A percentile compares a stretch with the other conserved stretches of the same genome.
These are phyloP conservation scores for Phytophthora rubi DNA, from an alignment of 352 stramenopile species.

Conservation along the genomic window DNA sequence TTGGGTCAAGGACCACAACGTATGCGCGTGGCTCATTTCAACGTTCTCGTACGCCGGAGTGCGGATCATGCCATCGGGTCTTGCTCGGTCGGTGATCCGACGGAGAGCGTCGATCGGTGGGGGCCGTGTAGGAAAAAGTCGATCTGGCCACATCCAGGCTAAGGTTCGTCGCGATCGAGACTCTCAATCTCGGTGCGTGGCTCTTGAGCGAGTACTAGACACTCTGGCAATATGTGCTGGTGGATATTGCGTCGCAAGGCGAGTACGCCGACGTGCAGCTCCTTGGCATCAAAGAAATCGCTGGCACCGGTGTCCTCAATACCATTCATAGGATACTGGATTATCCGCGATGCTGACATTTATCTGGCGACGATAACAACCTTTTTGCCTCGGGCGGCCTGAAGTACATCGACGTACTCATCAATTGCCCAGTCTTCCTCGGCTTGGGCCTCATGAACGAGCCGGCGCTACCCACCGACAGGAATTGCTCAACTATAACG, in stretches of 20 bases:
- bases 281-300: constrained; percentile 16
- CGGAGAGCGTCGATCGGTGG: constrained; percentile 4
- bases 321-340: constrained; percentile 29
- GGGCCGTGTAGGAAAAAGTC: constrained; percentile 11
- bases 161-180: not conserved
- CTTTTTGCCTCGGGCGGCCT: constrained; percentile 32
- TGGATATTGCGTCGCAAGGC: constrained; percentile 2
- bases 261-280: constrained; percentile 11
- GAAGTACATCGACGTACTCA: constrained; percentile 55
- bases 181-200: constrained; percentile 15
- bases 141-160: constrained; percentile 2
- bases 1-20: no score
- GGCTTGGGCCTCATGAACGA: constrained; percentile 67
- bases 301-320: constrained; percentile 37
- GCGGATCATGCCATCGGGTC: no score
- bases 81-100: no score
- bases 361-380: constrained; percentile 3
- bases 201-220: constrained; percentile 11
- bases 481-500: constrained; percentile 44
- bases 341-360: no score
- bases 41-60: no score
- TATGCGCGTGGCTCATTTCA: no score
- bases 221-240: constrained; percentile 8
- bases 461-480: constrained; percentile 27
- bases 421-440: constrained; percentile 55